Conservation (phyloP, 352 stramenopile genomes). For the Pythium scleroteichum region DNA sequence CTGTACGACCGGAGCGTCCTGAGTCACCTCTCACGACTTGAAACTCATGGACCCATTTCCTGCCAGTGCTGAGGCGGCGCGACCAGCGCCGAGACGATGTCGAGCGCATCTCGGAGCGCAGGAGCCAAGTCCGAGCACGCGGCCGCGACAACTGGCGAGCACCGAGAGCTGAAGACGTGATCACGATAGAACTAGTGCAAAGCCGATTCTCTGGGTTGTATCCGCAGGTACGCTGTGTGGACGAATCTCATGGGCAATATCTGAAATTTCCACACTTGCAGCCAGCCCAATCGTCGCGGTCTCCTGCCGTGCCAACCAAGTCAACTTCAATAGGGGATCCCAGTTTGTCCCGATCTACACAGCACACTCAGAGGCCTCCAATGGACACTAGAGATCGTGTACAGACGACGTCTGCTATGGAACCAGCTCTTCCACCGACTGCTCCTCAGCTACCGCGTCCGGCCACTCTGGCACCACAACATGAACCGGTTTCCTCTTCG, state of each 20-base stretch:
- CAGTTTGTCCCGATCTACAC: too few relatives aligned
- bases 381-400: too few relatives aligned
- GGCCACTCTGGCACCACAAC: not conserved
- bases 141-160: constrained; percentile 39
- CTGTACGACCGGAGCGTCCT: constrained; percentile 24
- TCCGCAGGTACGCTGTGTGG: constrained; percentile 28
- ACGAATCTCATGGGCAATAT: not conserved
- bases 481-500: constrained; percentile 3
- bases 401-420: not conserved
- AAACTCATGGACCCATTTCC: too few relatives aligned
- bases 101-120: constrained; percentile 35
- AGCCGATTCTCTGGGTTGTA: constrained; percentile 48
- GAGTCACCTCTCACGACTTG: not conserved
- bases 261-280: not conserved
- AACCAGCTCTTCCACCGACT: not conserved
- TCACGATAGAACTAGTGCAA: constrained; percentile 41
- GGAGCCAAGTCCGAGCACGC: constrained; percentile 37
- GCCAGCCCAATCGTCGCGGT: not conserved
- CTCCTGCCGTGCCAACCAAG: too few relatives aligned
- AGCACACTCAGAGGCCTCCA: too few relatives aligned
- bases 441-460: not conserved
- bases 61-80: constrained; percentile 32
- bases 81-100: constrained; percentile 23
- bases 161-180: constrained; percentile 19
- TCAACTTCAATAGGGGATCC: too few relatives aligned